Conservation (phyloP, 192 early-diverging fungal species). For the Linnemannia exigua region DNA sequence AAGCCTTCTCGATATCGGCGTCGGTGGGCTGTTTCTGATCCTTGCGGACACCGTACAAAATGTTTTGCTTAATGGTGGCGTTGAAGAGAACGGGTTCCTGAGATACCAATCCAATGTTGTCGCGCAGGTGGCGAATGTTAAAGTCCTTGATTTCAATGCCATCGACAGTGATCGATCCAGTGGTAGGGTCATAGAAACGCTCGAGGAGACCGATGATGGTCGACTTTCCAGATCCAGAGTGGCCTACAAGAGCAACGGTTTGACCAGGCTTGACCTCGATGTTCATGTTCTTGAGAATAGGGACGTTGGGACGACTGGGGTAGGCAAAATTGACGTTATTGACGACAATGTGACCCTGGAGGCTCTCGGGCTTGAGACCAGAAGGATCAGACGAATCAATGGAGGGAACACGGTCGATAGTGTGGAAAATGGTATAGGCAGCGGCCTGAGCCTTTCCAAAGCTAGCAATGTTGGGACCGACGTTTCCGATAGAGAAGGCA, state of each 20-base stretch:
- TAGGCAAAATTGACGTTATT: conserved; percentile 85
- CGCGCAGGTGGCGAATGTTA: conserved; percentile 74
- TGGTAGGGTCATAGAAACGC: conserved; percentile 80
- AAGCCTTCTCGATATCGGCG: conserved; percentile 78
- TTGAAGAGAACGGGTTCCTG: conserved; percentile 89
- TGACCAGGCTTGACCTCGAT: conserved; percentile 79
- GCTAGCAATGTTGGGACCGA: conserved; percentile 75
- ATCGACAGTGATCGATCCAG: conserved; percentile 77
- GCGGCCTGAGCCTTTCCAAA: conserved; percentile 86
- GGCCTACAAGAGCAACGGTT: conserved; percentile 93
- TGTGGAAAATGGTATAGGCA: conserved; percentile 82
- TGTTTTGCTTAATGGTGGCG: conserved; percentile 83
- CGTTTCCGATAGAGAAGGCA: conserved; percentile 66
- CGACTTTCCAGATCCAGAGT: conserved; percentile 86
- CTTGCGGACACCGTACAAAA: conserved; percentile 67
- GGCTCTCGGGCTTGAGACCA: conserved; percentile 68
- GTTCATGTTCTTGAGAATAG: conserved; percentile 79
- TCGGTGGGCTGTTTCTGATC: conserved; percentile 72
- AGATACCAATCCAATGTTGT: conserved; percentile 79
- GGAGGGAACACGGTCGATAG: conserved; percentile 84
- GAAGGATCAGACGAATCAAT: conserved; percentile 75
- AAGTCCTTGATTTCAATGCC: conserved; percentile 68
- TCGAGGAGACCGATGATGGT: conserved; percentile 80
- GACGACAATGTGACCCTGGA: conserved; percentile 81
- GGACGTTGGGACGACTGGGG: conserved; percentile 84